phyloP scores from a whole-genome alignment of 2,329 filamentous ascomycete species.

The Penicillium sp. region DNA sequence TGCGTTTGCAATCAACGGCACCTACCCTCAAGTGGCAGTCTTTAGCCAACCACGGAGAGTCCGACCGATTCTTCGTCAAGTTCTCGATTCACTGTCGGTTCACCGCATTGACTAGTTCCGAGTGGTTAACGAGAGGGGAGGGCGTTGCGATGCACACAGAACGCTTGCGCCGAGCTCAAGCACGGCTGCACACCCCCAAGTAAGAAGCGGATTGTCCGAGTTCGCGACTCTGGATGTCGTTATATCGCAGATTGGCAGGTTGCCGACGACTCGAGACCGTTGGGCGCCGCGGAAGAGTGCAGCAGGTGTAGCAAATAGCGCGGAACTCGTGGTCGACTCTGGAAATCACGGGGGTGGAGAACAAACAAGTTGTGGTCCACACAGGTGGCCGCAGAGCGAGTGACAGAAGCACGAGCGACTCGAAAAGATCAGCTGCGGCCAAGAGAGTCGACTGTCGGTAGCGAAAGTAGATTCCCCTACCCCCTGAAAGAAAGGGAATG shows the following conservation, averaged over 20 bases:
- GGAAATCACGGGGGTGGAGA: constrained; percentile 21
- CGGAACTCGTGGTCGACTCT: constrained; percentile 15
- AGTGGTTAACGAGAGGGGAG: no score
- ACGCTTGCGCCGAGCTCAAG: neutral
- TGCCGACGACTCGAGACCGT: neutral
- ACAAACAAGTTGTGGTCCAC: constrained; percentile 18
- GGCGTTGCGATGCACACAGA: no score
- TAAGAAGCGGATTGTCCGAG: no score
- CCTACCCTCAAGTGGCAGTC: neutral
- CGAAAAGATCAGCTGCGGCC: neutral
- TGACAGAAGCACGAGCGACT: neutral
- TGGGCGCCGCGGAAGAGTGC: no score
- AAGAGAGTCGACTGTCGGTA: neutral
- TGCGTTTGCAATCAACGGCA: neutral
- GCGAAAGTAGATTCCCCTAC: neutral
- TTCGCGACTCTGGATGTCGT: no score
- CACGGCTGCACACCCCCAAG: neutral
- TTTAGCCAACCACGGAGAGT: no score
- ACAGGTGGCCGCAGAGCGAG: constrained; percentile 2
- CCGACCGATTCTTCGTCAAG: no score
- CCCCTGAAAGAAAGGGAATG: neutral
- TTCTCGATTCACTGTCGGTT: no score
- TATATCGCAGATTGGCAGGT: neutral
- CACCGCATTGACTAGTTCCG: no score
- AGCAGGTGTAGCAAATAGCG: neutral